Evolutionary conservation across 176 grass and related monocot species (phyloP).

Genomic region (Oryza rufipogon): DNA sequence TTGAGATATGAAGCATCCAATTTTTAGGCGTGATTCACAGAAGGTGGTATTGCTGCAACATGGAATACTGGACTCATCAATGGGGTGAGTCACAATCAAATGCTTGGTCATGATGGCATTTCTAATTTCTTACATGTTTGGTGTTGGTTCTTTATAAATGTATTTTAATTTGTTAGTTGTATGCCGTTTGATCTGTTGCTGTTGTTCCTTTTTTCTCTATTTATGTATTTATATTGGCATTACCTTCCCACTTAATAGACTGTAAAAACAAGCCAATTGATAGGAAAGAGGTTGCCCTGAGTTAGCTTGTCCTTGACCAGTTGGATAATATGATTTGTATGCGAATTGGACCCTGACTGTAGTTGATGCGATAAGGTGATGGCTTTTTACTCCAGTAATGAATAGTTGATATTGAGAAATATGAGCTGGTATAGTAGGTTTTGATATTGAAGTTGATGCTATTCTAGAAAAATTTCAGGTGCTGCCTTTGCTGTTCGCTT

Average conservation of each 20-base stretch:
- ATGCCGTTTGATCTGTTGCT: background rate
- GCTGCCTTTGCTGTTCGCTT: background rate
- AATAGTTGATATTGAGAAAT: background rate
- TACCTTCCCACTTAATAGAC: background rate
- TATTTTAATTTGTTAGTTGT: background rate
- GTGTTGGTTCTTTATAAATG: background rate
- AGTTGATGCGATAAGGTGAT: background rate
- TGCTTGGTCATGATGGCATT: background rate
- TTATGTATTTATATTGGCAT: background rate
- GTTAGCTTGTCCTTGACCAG: background rate
- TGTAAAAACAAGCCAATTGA: background rate
- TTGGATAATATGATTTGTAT: background rate
- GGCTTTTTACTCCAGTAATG: too few species aligned
- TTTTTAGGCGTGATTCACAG: constrained; percentile 77
- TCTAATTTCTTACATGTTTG: constrained; percentile 29
- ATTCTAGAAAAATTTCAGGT: background rate
- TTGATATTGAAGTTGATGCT: background rate
- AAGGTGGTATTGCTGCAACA: constrained; percentile 94
- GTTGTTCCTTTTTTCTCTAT: background rate
- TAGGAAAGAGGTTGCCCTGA: background rate
- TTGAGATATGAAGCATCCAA: constrained; percentile 34
- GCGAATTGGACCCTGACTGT: background rate
- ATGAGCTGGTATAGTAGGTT: constrained; percentile 4
- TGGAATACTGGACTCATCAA: constrained; percentile 96
- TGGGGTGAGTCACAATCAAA: constrained; percentile 75